Evolutionary conservation across 2,329 filamentous ascomycete species (phyloP).

Genomic region (Ilyonectria destructans): DNA sequence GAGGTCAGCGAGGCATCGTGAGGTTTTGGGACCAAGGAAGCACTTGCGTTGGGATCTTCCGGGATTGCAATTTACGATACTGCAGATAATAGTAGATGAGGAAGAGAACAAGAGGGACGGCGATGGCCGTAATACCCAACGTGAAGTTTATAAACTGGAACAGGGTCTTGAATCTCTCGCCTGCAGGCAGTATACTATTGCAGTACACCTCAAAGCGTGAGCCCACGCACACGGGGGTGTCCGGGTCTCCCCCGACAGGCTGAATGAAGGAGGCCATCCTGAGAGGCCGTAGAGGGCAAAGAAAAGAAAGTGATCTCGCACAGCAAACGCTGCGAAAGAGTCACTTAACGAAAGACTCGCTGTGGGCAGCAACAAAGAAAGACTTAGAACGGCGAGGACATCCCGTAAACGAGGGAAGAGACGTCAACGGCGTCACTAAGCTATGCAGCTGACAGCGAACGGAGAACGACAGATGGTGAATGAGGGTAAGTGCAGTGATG

Average conservation of each 20-base stretch:
- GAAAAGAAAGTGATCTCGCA: constrained; percentile 18
- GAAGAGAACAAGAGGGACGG: constrained; percentile 24
- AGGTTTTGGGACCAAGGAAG: neutral
- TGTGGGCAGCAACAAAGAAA: constrained; percentile 2
- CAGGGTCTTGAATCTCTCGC: constrained; percentile 8
- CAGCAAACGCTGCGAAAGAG: constrained; percentile 10
- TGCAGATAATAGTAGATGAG: constrained; percentile 8
- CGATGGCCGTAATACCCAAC: constrained; percentile 17
- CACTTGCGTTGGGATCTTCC: constrained; percentile 10
- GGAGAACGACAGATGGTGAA: constrained; percentile 5
- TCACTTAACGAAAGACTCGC: constrained; percentile 5
- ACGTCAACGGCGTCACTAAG: constrained; percentile 1
- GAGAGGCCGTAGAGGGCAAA: neutral
- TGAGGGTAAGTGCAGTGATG: neutral
- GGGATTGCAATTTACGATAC: neutral
- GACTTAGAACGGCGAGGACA: constrained; percentile 2
- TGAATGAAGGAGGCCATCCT: constrained; percentile 33
- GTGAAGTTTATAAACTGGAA: constrained; percentile 27
- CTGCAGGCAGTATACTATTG: constrained; percentile 22
- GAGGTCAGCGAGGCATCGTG: neutral
- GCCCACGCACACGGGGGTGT: too few relatives aligned
- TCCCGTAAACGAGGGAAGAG: constrained; percentile 12
- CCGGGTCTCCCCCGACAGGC: constrained; percentile 24
- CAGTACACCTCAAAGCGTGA: constrained; percentile 26
- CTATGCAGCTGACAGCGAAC: neutral